Percentiles rank a stretch among this genome's conserved stretches.
These are phyloP conservation scores for Osmanthus fragrans DNA, from an alignment of 257 asterid species.

Conservation along the genomic window DNA sequence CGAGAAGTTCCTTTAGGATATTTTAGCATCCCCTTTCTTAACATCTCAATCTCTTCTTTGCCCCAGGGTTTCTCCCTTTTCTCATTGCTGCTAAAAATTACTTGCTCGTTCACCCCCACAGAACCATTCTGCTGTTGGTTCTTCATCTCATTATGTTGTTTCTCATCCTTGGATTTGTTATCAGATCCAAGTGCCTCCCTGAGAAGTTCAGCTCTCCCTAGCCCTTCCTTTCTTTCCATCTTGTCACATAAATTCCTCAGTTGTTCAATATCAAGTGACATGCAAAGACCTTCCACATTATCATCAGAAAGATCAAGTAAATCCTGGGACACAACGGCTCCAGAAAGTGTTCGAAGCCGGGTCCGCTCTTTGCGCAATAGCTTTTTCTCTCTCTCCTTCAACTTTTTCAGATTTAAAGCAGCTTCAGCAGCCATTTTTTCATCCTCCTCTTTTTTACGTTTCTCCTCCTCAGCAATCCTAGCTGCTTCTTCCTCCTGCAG, in stretches of 20 bases:
- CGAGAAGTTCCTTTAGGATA: conserved; percentile 95
- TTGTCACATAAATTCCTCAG: conserved; percentile 61
- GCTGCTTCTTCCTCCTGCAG: conserved; percentile 84
- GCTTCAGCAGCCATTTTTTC: conserved; percentile 81
- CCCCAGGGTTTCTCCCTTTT: conserved; percentile 75
- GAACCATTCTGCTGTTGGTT: conserved; percentile 59
- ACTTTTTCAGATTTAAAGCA: conserved; percentile 71
- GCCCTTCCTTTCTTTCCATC: conserved; percentile 62
- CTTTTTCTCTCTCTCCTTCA: conserved; percentile 82
- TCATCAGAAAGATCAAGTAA: conserved; percentile 57
- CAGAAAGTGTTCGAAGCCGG: conserved; percentile 74
- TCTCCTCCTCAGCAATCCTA: conserved; percentile 77
- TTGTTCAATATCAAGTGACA: conserved; percentile 72
- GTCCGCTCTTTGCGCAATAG: conserved; percentile 80
- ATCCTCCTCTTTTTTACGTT: conserved; percentile 70
- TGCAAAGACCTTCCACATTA: conserved; percentile 70
- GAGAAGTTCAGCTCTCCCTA: conserved; percentile 54
- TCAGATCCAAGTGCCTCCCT: conserved; percentile 45
- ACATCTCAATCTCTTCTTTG: conserved; percentile 87
- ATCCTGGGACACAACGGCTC: conserved; percentile 48
- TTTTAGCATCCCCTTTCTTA: conserved; percentile 84
- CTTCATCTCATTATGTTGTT: conserved; percentile 43
- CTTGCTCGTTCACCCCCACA: conserved; percentile 34
- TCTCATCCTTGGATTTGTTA: conserved; percentile 40
- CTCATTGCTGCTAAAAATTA: conserved; percentile 38